Percentiles rank a stretch among this genome's conserved stretches.
phyloP scores from a whole-genome alignment of 2,329 filamentous ascomycete genomes.

The Fonsecaea monophora region DNA sequence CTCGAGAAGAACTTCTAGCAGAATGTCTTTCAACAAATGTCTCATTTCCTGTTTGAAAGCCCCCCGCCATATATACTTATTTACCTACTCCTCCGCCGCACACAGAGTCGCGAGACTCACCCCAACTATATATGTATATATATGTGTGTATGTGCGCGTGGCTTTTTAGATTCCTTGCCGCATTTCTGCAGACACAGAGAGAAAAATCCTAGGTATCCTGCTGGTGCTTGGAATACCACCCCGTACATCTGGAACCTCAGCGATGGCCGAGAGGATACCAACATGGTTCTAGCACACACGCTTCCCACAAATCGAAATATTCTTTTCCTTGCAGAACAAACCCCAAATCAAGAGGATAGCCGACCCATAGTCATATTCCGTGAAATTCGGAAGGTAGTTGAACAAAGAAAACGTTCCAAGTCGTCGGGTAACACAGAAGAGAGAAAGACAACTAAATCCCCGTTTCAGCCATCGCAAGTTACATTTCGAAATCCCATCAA shows the following conservation, averaged over 20 bases:
- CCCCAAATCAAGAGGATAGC: slow-evolving; percentile 11
- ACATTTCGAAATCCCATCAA: slow-evolving; percentile 2
- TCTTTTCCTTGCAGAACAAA: slow-evolving; percentile 1
- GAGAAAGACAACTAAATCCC: slow-evolving; percentile 7
- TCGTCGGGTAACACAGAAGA: slow-evolving; percentile 11
- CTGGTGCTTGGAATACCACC: not conserved
- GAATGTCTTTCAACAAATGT: not conserved
- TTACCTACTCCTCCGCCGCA: not conserved
- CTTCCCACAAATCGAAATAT: slow-evolving; percentile 11
- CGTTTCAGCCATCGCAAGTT: slow-evolving; percentile 11
- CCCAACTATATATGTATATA: not conserved
- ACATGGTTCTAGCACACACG: not conserved
- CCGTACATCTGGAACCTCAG: not conserved
- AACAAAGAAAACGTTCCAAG: slow-evolving; percentile 16
- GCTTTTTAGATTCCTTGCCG: slow-evolving; percentile 10
- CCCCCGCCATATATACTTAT: not conserved
- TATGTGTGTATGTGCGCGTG: slow-evolving; percentile 4
- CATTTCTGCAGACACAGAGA: not conserved
- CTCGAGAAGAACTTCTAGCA: too few species aligned
- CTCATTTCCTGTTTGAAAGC: not conserved
- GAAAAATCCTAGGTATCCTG: not conserved
- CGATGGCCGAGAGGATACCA: not conserved
- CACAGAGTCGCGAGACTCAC: slow-evolving; percentile 17
- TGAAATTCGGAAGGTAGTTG: not conserved
- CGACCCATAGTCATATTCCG: slow-evolving; percentile 18